Evolutionary conservation across 2,329 filamentous ascomycete genomes (phyloP), one percentile per base, ranked within the genome.

Genomic region (Beauveria sp.): DNA sequence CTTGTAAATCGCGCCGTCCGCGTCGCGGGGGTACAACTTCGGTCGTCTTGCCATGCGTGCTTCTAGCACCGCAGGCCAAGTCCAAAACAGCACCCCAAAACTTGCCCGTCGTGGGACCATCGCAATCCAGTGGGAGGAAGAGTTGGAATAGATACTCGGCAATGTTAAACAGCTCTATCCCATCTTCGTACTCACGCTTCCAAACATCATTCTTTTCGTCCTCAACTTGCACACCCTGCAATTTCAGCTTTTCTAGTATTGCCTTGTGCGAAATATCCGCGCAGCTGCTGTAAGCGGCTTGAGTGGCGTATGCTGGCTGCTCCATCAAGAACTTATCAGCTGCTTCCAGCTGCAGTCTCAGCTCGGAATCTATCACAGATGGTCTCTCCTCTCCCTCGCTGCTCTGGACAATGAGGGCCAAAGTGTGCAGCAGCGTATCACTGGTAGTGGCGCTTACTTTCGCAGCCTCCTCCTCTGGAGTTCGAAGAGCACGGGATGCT

Each of bases 61-160:
- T 65, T 65, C 75, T 74, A 41, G 61, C 48, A 26, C 24, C 58
- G 9, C 20, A 22, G 5, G 75, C 62, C 5, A 73, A 26, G 2
- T 57, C 62, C 60, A 67, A 67, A 0, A 77, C 44, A n/a, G 77
- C 74, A 2, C 76, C 78, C 78, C 77, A 80, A 58, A 73, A 80
- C 59, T 77, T 79, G 5, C 63, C 62, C 1, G 70, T 69, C 3
- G 76, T 79, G 0, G 76, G 72, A 0, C 72, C 73, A 9, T 72
- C 65, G 24, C 72, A 72, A 1, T 67, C 61, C 0, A 65, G 43
- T 0, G 78, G 77, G 8, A 80, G 67, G 61, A 80, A 81, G 43
- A 79, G 74, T 8, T 67, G 67, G 62, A 77, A 78, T 1, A 79
- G 40, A 2, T 67, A 62, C 41, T 78, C 73, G 2, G 73, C 72